Base-by-base conservation (phyloP, 176 grass and related monocot species). In the Paspalum vaginatum region DNA sequence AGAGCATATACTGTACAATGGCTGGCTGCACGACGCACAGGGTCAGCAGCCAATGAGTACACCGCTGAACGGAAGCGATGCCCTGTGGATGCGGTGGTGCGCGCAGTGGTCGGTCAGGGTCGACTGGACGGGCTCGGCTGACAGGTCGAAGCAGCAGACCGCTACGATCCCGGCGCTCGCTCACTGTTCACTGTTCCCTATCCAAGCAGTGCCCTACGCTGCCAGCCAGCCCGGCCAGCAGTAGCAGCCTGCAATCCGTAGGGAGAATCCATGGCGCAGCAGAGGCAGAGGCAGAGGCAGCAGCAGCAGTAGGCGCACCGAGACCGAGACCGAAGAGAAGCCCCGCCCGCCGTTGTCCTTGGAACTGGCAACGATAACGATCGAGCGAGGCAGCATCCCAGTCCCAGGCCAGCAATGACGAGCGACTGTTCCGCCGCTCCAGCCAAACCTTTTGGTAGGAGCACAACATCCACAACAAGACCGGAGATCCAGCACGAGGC, bases 141-240 rank as follows among this genome's bases (percentile, higher is more conserved):
- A 85, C 82, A 24, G 81, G 77, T 85, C 82, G 77, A 70, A 55
- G 77, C 81, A 61, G 76, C 80, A 73, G 80, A 16, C 75, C 37
- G 46, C 43, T 32, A 32, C 32, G 32, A 32, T 84, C 86, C 81
- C 86, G 81, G 86, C 51, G 74, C 48, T 49, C 63, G 62, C 16
- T 52, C 46, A 65, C 42, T 70, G 44, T 46, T 52, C 43, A 24
- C 57, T 22, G 3, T 42, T 60, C 8, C n/a, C 52, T 27, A 25
- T 4, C 15, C 77, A 48, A 79, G 32, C 8, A 27, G 38, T 18
- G 52, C 58, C 24, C 0, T 43, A 3, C 42, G n/a, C 8, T 57
- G 54, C 3, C 55, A 59, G 56, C 12, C 50, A 16, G 49, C 52
- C 17, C n/a, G n/a, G 52, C 16, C 51, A 73, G 27, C 7, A 26